Base-by-base conservation (phyloP, 352 stramenopile species). In the Halophytophthora polymorphica region DNA sequence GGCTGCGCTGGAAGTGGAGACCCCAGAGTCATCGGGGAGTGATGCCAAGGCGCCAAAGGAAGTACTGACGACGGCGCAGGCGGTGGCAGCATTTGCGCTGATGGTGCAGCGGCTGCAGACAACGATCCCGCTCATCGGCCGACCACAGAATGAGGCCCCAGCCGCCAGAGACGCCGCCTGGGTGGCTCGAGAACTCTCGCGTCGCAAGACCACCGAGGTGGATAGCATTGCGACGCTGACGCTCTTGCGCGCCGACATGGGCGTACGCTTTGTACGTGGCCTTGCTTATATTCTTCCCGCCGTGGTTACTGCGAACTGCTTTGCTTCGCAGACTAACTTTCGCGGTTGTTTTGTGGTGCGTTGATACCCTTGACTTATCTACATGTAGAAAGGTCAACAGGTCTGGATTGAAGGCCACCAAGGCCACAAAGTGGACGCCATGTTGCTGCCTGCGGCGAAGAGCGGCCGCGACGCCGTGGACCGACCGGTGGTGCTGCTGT, bases 241-340 rank as follows among this genome's bases (percentile, higher is more conserved):
- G 31, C 68, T 95, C 50, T 86, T 95, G 57, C 85, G 85, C 7
- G 85, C 85, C 2, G 83, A 93, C 38, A 74, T 95, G 58, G 63
- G 61, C 14, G 68, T 80, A 28, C 79, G 77, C 50, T 92, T 90
- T 64, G 78, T 92, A 80, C 56, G 77, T 76, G 36, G 15, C 7
- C 22, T 8, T 28, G 36, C 35, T 14, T 36, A 12, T 45, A 14
- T 23, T 22, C 14, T 38, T 22, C n/a, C n/a, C n/a, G n/a, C n/a
- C n/a, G n/a, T n/a, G n/a, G n/a, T 25, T 28, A 36, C 38, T 10
- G 29, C n/a, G 29, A 34, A 12, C 31, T 25, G 8, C 7, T 11
- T 13, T 43, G 25, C 25, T 35, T 8, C 41, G 7, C 7, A 34
- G 23, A 8, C 45, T 52, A 41, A 58, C 19, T 48, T 15, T 31